These are phyloP conservation scores for Neurospora sp. DNA, from an alignment of 495 filamentous ascomycete genomes.

Conservation along the genomic window DNA sequence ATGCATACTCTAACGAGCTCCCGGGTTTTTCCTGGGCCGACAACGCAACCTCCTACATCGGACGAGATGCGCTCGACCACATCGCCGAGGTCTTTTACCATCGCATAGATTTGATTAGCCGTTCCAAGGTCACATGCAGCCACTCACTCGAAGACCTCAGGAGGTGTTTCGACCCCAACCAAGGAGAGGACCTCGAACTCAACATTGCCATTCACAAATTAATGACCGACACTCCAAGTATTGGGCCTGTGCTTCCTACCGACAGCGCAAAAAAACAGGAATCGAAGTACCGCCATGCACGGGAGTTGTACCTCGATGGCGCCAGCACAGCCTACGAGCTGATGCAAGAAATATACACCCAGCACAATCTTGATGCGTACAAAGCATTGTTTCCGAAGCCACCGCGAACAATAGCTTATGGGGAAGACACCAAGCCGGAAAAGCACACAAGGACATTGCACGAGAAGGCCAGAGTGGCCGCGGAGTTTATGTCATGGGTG, in stretches of 20 bases:
- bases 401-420: not conserved
- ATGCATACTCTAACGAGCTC: conserved; percentile 1
- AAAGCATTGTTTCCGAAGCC: not conserved
- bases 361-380: not conserved
- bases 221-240: not conserved
- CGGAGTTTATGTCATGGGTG: not conserved
- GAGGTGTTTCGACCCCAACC: not conserved
- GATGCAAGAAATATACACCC: not conserved
- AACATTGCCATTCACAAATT: conserved; percentile 13
- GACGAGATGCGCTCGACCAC: conserved; percentile 1
- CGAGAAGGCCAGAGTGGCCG: not conserved
- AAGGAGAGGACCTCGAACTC: conserved; percentile 2
- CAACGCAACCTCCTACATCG: conserved; percentile 9
- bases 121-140: not conserved
- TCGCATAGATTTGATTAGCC: conserved; percentile 1
- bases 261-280: not conserved
- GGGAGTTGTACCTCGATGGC: not conserved
- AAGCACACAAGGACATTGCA: not conserved
- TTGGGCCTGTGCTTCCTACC: not conserved
- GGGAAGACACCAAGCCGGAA: not conserved
- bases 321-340: not conserved
- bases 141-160: conserved; percentile 5
- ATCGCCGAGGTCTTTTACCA: not conserved
- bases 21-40: conserved; percentile 7
- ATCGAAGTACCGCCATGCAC: not conserved